Conservation (phyloP, 2,329 filamentous ascomycete genomes). For the Tympanopsis confertula region DNA sequence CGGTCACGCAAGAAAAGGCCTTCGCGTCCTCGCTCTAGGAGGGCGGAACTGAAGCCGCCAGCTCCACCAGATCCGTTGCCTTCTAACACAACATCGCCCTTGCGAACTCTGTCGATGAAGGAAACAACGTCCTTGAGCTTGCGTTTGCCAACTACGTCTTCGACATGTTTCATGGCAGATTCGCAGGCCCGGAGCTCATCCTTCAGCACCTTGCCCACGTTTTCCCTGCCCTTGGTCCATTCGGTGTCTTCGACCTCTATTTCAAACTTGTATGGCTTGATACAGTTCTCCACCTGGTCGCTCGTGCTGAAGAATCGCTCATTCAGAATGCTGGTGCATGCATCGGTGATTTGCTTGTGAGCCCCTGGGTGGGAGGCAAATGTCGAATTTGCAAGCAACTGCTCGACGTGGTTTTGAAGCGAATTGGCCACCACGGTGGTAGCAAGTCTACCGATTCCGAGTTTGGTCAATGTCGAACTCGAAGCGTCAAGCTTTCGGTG, state of each 20-base stretch:
- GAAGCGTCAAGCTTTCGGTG: conserved; percentile 88
- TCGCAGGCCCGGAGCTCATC: conserved; percentile 80
- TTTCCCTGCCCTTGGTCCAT: conserved; percentile 76
- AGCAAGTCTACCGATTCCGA: conserved; percentile 83
- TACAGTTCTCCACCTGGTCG: conserved; percentile 96
- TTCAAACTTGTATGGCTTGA: conserved; percentile 97
- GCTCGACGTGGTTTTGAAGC: conserved; percentile 75
- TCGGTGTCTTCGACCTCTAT: conserved; percentile 88
- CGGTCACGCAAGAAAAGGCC: conserved; percentile 89
- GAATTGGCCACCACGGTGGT: conserved; percentile 82
- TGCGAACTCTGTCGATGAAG: conserved; percentile 83
- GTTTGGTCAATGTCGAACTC: conserved; percentile 77
- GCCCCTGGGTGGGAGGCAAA: conserved; percentile 88
- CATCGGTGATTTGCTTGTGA: conserved; percentile 81
- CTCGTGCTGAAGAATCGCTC: conserved; percentile 94
- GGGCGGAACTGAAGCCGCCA: conserved; percentile 80
- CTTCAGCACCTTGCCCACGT: conserved; percentile 70
- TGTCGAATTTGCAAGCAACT: conserved; percentile 66
- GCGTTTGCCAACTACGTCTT: conserved; percentile 67
- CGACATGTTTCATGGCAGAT: conserved; percentile 61
- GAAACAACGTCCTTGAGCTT: conserved; percentile 81
- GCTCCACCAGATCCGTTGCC: conserved; percentile 75
- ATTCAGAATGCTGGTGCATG: conserved; percentile 78
- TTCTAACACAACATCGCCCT: conserved; percentile 74
- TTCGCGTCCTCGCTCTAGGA: conserved; percentile 83